Base-by-base conservation (phyloP, 805 yeast species). In the fission yeast (Schizosaccharomyces pombe) region DNA sequence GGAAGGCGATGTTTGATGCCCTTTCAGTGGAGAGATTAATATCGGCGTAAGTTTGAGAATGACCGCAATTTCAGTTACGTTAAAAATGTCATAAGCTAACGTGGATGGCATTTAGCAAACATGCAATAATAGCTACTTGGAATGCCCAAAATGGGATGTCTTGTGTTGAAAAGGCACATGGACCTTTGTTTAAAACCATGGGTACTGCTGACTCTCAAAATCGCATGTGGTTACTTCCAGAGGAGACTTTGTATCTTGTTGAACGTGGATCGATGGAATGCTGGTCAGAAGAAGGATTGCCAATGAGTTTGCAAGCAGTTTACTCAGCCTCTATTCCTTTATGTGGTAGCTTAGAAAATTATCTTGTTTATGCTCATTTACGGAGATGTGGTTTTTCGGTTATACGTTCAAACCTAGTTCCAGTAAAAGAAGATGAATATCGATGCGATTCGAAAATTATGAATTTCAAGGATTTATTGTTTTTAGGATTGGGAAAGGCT, bases 361-460 rank as follows among this genome's bases (percentile, higher is more conserved):
- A 78, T 58, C 76, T 76, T 47, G 86, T 82, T 0, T 89, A 79
- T 65, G 73, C 87, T 0, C 73, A 82, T 56, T 68, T 87, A 60
- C 82, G 81, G 60, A 74, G 94, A 62, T 72, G 78, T 54, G 96
- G 96, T 0, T 87, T 80, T 62, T 72, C 82, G 22, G 82, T 84
- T 0, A 62, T 68, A 55, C 60, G 71, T 52, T 57, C 62, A 9
- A 58, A 58, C 57, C 53, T 57, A 19, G 54, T 54, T 32, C 55
- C 49, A 29, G 52, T 28, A 11, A 22, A 26, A 6, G 52, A 26
- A 6, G 57, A 33, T 24, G 52, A 53, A 9, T 55, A 47, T n/a
- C n/a, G n/a, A n/a, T n/a, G n/a, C n/a, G n/a, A n/a, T n/a, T n/a
- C n/a, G n/a, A n/a, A n/a, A n/a, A n/a, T n/a, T n/a, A n/a, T n/a